Conservation (phyloP, 2,329 filamentous ascomycete species). For the Phyllosticta capitalensis region DNA sequence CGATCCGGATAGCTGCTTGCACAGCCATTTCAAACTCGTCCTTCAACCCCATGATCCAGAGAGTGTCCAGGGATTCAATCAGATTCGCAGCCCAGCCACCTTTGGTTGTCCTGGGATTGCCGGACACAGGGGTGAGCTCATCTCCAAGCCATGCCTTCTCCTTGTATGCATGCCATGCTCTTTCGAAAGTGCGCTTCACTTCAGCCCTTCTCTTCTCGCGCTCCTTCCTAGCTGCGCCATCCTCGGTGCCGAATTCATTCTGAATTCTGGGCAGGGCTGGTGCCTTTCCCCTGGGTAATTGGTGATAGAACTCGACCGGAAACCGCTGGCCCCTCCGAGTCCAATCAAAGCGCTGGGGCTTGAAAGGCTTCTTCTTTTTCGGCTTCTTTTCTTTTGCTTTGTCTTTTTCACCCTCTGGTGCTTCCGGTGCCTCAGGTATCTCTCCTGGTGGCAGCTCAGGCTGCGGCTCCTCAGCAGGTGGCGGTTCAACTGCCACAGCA, state of each 20-base stretch:
- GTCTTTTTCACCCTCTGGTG: not conserved
- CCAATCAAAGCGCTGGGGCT: conserved; percentile 24
- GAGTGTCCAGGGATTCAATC: conserved; percentile 37
- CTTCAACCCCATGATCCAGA: conserved; percentile 40
- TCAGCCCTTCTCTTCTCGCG: conserved; percentile 25
- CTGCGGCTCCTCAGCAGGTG: not conserved
- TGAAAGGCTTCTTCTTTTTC: conserved; percentile 12
- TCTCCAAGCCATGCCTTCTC: conserved; percentile 40
- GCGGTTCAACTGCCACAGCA: not conserved
- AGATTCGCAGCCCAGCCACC: conserved; percentile 40
- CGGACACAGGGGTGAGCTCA: conserved; percentile 37
- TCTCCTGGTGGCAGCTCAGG: too few relatives aligned
- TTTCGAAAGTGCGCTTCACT: conserved; percentile 35
- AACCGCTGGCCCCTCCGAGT: conserved; percentile 30
- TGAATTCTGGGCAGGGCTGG: conserved; percentile 34
- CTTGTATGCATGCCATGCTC: conserved; percentile 37
- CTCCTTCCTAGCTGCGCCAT: conserved; percentile 22
- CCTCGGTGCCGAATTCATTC: conserved; percentile 30
- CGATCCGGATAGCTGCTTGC: conserved; percentile 32
- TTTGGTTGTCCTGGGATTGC: conserved; percentile 31
- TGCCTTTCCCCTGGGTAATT: conserved; percentile 30
- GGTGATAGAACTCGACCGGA: conserved; percentile 26
- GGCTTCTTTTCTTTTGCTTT: conserved; percentile 2
- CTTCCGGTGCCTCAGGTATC: not conserved
- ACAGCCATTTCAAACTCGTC: conserved; percentile 40